Base-by-base conservation (phyloP, 2,329 filamentous ascomycete genomes). In the Fusarium floridanum region DNA sequence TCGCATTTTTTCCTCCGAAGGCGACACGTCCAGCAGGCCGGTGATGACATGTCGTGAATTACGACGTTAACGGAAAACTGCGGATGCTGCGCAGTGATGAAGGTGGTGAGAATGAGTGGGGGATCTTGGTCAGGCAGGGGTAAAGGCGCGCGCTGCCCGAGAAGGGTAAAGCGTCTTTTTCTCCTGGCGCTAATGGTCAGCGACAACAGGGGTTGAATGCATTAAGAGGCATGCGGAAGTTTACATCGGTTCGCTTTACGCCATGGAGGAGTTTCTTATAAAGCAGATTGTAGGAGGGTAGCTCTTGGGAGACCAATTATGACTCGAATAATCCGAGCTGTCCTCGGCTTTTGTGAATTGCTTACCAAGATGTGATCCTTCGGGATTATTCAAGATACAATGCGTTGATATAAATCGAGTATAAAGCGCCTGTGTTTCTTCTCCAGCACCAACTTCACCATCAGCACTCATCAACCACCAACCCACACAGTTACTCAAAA, bases 1-100 rank as follows among this genome's bases (percentile, higher is more conserved):
- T 61, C 59, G 39, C 59, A 61, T 45, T 34, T 61, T 41, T 61
- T 61, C 36, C 59, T 61, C 39, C 59, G 59, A 27, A 61, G 59
- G 11, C 59, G 59, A 8, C 59, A 61, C 1, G 57, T 43, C 57
- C 57, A 60, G 11, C 57, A 60, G 36, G 59, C 59, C 11, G 37
- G 59, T 4, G 59, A 32, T 14, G 59, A 29, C 59, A 61, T 61
- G 39, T 53, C 27, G 48, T 53, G 48, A 53, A 53, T 32, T 7
- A 29, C 27, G 24, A 17, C 48, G 17, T 29, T 12, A 14, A 32
- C 17, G 10, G 24, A 53, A 32, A 10, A 14, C 39, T 37, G 34
- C 20, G 24, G 55, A 39, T 64, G 66, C 50, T 55, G 16, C 2
- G 3, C 9, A 9, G 22, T 17, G 32, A 57, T 57, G 7, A 5